Evolutionary conservation across 768 basidiomycete genomes (phyloP).

Genomic region (Rhodotorula kratochvilovae): DNA sequence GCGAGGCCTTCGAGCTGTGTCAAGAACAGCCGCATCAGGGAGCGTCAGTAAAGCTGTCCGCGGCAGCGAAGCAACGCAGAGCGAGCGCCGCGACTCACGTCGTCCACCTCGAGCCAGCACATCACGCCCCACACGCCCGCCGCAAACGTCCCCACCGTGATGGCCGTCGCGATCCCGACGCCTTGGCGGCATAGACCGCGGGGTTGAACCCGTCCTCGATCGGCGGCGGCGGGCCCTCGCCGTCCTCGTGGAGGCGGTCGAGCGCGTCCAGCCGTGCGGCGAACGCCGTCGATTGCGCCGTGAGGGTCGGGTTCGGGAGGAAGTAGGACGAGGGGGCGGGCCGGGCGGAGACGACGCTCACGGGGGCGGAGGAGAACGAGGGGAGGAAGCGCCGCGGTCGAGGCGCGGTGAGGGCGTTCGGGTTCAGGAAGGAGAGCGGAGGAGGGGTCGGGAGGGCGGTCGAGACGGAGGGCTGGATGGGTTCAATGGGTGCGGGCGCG

Average conservation of each 20-base stretch:
- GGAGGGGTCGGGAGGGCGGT: neutral
- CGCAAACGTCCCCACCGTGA: constrained; percentile 27
- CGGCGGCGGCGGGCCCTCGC: neutral
- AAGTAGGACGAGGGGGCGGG: constrained; percentile 17
- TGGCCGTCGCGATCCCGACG: constrained; percentile 31
- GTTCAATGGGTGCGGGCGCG: neutral
- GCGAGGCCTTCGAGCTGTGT: constrained; percentile 28
- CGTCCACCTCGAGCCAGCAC: constrained; percentile 22
- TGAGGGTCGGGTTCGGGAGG: constrained; percentile 29
- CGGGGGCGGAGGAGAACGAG: neutral
- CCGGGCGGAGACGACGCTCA: neutral
- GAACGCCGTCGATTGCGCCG: constrained; percentile 10
- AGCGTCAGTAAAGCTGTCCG: neutral
- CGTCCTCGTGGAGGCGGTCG: constrained; percentile 36
- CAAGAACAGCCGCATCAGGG: neutral
- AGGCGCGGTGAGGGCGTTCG: constrained; percentile 12
- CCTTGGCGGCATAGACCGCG: constrained; percentile 33
- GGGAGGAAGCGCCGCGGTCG: constrained; percentile 8
- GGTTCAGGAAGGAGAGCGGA: constrained; percentile 9
- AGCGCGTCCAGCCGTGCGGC: constrained; percentile 15
- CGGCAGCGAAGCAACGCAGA: neutral
- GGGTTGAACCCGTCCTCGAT: constrained; percentile 39
- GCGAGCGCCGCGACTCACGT: constrained; percentile 10
- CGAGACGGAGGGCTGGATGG: neutral
- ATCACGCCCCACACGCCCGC: constrained; percentile 20